These are phyloP conservation scores for Podila horticola DNA, from an alignment of 192 early-diverging fungal genomes.

Conservation along the genomic window DNA sequence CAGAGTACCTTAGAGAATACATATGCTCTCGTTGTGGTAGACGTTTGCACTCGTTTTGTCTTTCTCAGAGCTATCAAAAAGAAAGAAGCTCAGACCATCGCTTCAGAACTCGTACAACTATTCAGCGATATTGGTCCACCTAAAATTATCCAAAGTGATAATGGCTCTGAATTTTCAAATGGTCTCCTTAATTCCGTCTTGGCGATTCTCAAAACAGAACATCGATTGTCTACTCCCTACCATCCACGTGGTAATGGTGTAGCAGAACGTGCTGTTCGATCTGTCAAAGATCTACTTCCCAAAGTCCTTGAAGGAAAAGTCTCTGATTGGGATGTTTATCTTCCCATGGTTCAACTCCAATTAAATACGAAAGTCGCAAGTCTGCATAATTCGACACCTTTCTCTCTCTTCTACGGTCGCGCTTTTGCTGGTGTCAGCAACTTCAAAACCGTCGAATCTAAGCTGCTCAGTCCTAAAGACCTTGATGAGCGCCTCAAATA, in stretches of 20 bases:
- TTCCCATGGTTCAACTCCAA: constrained; percentile 40
- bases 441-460: not conserved
- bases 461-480: not conserved
- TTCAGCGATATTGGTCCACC: constrained; percentile 47
- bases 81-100: constrained; percentile 13
- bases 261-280: constrained; percentile 52
- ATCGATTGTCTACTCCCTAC: constrained; percentile 49
- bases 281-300: constrained; percentile 7
- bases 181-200: constrained; percentile 11
- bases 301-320: constrained; percentile 26
- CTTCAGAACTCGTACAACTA: not conserved
- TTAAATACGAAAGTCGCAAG: constrained; percentile 29
- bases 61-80: constrained; percentile 9
- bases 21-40: constrained; percentile 34
- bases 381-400: constrained; percentile 30
- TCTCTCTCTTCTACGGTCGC: constrained; percentile 36
- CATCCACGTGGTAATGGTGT: constrained; percentile 57
- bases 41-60: constrained; percentile 48
- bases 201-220: constrained; percentile 23
- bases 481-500: constrained; percentile 1
- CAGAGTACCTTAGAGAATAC: not conserved
- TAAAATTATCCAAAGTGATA: constrained; percentile 37
- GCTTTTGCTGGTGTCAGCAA: not conserved
- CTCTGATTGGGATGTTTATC: constrained; percentile 28
- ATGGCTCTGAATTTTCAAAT: constrained; percentile 60